Conservation (phyloP, 2,329 filamentous ascomycete species). For the Sporothrix humicola region DNA sequence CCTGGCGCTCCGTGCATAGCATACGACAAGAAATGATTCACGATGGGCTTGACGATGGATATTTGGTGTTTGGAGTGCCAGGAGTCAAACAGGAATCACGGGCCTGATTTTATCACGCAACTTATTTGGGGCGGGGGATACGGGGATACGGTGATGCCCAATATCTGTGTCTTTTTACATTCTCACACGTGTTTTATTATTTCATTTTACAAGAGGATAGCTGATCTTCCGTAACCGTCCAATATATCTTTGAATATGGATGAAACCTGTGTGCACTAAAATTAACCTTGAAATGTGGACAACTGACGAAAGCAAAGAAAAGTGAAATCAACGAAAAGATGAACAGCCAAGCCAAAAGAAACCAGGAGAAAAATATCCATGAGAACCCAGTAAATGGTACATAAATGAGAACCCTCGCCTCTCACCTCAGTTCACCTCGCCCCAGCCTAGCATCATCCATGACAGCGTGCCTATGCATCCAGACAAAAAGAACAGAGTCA, state of each 20-base stretch:
- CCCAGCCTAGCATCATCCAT: conserved; percentile 28
- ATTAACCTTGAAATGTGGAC: background rate
- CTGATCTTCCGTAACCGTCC: conserved; percentile 7
- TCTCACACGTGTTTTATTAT: conserved; percentile 9
- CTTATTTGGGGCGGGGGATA: background rate
- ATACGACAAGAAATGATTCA: background rate
- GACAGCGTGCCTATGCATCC: conserved; percentile 19
- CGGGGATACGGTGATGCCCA: background rate
- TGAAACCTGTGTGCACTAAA: background rate
- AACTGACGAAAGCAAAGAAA: background rate
- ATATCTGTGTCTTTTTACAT: background rate
- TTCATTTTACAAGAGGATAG: conserved; percentile 7
- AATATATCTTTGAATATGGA: conserved; percentile 17
- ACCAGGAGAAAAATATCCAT: background rate
- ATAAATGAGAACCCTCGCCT: background rate
- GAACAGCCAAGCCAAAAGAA: background rate
- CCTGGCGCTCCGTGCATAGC: background rate
- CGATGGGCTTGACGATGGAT: background rate
- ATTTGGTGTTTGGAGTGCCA: background rate
- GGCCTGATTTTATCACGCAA: background rate
- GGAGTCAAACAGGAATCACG: background rate
- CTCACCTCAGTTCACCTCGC: background rate
- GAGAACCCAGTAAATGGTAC: background rate
- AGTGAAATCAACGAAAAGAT: background rate
- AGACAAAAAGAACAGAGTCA: conserved; percentile 42